Conservation (phyloP, 345 rosid species). For the Dovyalis caffra region DNA sequence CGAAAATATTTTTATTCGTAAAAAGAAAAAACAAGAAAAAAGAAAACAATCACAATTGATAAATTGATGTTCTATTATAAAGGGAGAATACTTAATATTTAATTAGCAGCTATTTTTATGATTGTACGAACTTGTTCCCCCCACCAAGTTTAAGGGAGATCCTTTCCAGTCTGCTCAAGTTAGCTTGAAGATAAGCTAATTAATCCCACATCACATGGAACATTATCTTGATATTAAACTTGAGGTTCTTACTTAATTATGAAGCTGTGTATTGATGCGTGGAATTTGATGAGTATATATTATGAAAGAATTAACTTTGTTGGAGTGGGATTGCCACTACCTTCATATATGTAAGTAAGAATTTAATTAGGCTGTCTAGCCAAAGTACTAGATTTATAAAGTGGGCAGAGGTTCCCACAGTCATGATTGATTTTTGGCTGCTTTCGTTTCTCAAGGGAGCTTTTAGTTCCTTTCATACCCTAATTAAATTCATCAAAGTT, state of each 20-base stretch:
- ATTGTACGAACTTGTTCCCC: neutral
- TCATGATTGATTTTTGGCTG: slow-evolving; percentile 22
- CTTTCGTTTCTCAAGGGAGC: slow-evolving; percentile 15
- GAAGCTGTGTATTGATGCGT: neutral
- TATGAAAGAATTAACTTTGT: slow-evolving; percentile 20
- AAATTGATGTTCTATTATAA: no score
- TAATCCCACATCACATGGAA: neutral
- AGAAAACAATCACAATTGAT: no score
- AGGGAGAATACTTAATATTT: no score
- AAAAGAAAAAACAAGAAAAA: no score
- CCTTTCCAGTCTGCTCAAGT: slow-evolving; percentile 11
- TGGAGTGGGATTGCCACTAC: slow-evolving; percentile 36
- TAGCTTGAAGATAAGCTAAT: slow-evolving; percentile 17
- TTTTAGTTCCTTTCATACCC: neutral
- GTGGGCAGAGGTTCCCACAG: slow-evolving; percentile 15
- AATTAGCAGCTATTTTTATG: neutral
- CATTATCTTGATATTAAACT: neutral
- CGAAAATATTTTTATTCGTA: no score
- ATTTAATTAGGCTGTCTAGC: slow-evolving; percentile 2
- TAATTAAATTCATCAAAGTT: neutral
- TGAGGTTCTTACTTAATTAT: neutral
- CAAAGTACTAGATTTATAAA: neutral
- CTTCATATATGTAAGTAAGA: slow-evolving; percentile 1
- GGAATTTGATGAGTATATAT: neutral
- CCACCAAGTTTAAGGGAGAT: neutral